Evolutionary conservation across 2,329 filamentous ascomycete species (phyloP), one percentile per base, ranked within the genome.

Genomic region (Botrytis porri): DNA sequence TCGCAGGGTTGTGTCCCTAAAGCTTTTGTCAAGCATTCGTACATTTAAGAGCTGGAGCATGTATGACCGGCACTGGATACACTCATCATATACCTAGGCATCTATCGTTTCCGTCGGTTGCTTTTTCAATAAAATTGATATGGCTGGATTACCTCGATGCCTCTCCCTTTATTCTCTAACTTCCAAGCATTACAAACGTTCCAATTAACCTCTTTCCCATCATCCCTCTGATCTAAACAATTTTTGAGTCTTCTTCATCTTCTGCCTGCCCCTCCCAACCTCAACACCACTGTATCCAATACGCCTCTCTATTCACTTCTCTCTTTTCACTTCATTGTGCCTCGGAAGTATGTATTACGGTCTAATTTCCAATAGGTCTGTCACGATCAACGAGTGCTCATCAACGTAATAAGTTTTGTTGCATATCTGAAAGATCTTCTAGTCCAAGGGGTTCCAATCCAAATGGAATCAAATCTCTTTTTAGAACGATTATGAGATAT

Each of bases 361-460:
- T 54, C 5, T 54, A 3, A 16, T 3, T 1, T n/a, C 0, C 12
- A n/a, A 54, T n/a, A 0, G 25, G 25, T 7, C n/a, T 25, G 5
- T 5, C 4, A n/a, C 1, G 10, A n/a, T 51, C n/a, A 14, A n/a
- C 12, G 48, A n/a, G 25, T 51, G 25, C 10, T n/a, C 1, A n/a
- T 16, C 25, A n/a, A n/a, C n/a, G n/a, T 41, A 41, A 14, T 6
- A 16, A n/a, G 5, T 54, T 54, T n/a, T 54, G 48, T 54, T 54
- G 48, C 48, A n/a, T 54, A 7, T 54, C 48, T 51, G 12, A n/a
- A n/a, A 51, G 12, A 16, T 10, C 14, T n/a, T 14, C 2, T 51
- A 6, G 4, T n/a, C 8, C 7, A 4, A 51, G 48, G 22, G 22
- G 10, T 51, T 14, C 48, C 4, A 51, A 51, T 51, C 25, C 22